phyloP scores from a whole-genome alignment of 345 rosid species.

The Corchorus olitorius region DNA sequence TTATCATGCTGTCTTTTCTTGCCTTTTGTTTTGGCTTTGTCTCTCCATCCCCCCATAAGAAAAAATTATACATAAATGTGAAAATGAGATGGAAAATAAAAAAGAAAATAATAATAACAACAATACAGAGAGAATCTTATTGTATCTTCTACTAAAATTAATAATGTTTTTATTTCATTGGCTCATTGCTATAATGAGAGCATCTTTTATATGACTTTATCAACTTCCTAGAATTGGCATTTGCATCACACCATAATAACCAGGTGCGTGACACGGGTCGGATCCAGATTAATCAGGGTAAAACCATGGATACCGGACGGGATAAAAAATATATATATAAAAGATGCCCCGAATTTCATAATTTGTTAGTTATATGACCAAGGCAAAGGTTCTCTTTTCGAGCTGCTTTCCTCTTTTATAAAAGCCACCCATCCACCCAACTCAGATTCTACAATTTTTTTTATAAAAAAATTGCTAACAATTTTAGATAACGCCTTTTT shows the following conservation, averaged over 20 bases:
- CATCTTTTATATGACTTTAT: not conserved
- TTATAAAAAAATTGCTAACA: too few species aligned
- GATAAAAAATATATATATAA: too few species aligned
- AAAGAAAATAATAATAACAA: not conserved
- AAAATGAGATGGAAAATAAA: not conserved
- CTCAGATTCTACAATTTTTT: not conserved
- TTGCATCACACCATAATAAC: too few species aligned
- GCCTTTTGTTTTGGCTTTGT: not conserved
- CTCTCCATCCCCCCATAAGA: not conserved
- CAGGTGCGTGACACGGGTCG: too few species aligned
- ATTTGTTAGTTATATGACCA: too few species aligned
- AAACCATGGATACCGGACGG: too few species aligned
- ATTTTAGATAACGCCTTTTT: not conserved
- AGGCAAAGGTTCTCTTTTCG: too few species aligned
- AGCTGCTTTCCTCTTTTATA: too few species aligned
- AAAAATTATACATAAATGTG: not conserved
- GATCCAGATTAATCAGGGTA: too few species aligned
- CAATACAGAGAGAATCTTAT: not conserved
- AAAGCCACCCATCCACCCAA: not conserved
- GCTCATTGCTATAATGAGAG: not conserved
- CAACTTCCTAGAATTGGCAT: too few species aligned
- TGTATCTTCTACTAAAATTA: conserved; percentile 15
- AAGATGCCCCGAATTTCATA: too few species aligned
- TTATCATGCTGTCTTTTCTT: not conserved
- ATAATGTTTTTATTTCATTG: not conserved